Evolutionary conservation across 441 rosid genomes (phyloP), one percentile per base, ranked within the genome.

Genomic region (Bocquillonia castaneifolia): DNA sequence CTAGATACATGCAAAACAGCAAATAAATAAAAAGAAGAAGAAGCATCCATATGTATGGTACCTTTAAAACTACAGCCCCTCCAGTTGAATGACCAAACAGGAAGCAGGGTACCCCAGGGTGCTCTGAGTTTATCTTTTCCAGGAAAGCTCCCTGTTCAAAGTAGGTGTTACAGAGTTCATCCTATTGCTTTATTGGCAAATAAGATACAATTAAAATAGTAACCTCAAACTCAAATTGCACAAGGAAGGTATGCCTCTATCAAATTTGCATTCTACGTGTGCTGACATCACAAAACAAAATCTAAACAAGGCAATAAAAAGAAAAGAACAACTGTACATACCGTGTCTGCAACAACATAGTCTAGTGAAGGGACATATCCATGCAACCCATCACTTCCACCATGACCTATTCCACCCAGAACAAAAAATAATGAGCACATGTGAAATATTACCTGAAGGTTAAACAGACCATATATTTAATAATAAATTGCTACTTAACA

Each of bases 301-400:
- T 9, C 8, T 14, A 9, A 59, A 42, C 34, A 45, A 48, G 17
- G 12, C 10, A 18, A 64, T 8, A 14, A 10, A 44, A 26, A 34
- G 63, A 63, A 48, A 62, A 12, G 31, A 40, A 54, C 12, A 62
- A 55, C 53, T 51, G 37, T 63, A 74, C 92, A 73, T 85, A 91
- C 98, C 0, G 92, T 85, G 68, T 93, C 98, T 5, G 88, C 89
- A 77, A 85, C 96, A 67, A 93, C 98, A 59, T 85, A 83, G 71
- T 93, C 97, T 52, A 93, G 90, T 62, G 98, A 93, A 80, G 98
- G 98, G 77, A 93, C 96, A 52, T 89, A 91, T 53, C 98, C 98
- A 72, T 93, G 98, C 85, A 93, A 84, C 29, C 97, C 97, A 76
- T 93, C 98, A 20, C 97, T 93, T 37, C 98, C 98, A 66, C 98